phyloP scores from a whole-genome alignment of 805 yeast genomes.

The Yarrowia sp. region DNA sequence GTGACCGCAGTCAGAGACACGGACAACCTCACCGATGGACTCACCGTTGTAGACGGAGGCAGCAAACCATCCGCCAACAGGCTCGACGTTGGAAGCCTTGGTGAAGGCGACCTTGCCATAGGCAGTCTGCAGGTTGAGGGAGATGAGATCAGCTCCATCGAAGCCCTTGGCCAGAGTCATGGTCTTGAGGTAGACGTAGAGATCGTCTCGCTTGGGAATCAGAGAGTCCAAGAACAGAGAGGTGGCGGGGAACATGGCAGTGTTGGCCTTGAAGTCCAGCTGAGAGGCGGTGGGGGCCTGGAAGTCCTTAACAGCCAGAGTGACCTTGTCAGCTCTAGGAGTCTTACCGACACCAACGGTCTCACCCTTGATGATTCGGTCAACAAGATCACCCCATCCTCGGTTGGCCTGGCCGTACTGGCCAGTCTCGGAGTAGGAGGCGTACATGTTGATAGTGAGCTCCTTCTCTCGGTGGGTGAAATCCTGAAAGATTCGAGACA shows the following conservation, averaged over 20 bases:
- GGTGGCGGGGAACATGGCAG: constrained; percentile 66
- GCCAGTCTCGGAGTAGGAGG: constrained; percentile 64
- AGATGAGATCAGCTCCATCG: constrained; percentile 51
- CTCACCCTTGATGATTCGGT: constrained; percentile 77
- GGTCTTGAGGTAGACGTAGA: constrained; percentile 44
- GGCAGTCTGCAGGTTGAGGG: constrained; percentile 62
- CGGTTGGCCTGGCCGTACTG: constrained; percentile 57
- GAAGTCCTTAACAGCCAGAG: constrained; percentile 76
- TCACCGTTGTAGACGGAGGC: constrained; percentile 76
- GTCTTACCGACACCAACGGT: constrained; percentile 67
- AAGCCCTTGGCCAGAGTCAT: constrained; percentile 42
- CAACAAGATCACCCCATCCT: constrained; percentile 91
- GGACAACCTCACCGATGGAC: constrained; percentile 71
- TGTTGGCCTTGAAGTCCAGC: constrained; percentile 51
- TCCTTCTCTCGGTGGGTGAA: constrained; percentile 70
- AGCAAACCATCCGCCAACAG: constrained; percentile 67
- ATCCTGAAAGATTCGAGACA: constrained; percentile 75
- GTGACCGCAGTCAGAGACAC: constrained; percentile 63
- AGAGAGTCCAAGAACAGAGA: constrained; percentile 43
- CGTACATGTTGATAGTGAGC: constrained; percentile 72
- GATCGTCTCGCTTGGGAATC: constrained; percentile 44
- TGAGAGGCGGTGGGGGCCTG: constrained; percentile 51
- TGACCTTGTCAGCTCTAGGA: constrained; percentile 76
- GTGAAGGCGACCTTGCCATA: constrained; percentile 62
- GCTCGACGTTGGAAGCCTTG: constrained; percentile 70